Evolutionary conservation across 2,329 filamentous ascomycete species (phyloP).

Genomic region (Phialophora tarda): DNA sequence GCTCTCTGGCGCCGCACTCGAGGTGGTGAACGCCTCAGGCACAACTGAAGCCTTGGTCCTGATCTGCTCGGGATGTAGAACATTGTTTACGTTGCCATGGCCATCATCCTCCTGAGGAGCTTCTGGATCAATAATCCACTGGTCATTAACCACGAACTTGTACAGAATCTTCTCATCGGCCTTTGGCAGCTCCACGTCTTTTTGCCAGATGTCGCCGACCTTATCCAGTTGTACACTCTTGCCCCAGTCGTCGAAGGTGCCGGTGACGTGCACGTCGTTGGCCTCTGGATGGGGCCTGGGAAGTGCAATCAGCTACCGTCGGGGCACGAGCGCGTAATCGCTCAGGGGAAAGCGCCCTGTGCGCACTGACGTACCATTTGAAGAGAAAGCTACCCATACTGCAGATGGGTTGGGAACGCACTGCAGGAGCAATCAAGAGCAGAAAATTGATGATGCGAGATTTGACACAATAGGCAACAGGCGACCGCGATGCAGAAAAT

Average conservation of each 20-base stretch:
- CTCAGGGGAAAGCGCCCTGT: slow-evolving; percentile 21
- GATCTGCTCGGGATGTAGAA: slow-evolving; percentile 78
- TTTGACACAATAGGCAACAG: slow-evolving; percentile 31
- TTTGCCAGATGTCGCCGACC: slow-evolving; percentile 73
- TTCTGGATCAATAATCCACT: slow-evolving; percentile 82
- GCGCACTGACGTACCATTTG: slow-evolving; percentile 36
- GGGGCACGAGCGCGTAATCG: slow-evolving; percentile 1
- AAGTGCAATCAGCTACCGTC: slow-evolving; percentile 23
- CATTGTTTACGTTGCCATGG: slow-evolving; percentile 89
- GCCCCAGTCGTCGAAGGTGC: slow-evolving; percentile 92
- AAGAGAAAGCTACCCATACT: slow-evolving; percentile 40
- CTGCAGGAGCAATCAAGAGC: slow-evolving; percentile 12
- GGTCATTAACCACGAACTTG: slow-evolving; percentile 98
- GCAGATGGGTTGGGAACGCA: background rate
- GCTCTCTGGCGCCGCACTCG: slow-evolving; percentile 71
- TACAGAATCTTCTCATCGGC: slow-evolving; percentile 79
- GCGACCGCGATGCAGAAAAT: slow-evolving; percentile 42
- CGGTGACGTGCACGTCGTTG: slow-evolving; percentile 89
- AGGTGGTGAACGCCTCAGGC: slow-evolving; percentile 49
- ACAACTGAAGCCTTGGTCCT: slow-evolving; percentile 38
- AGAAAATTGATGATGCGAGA: slow-evolving; percentile 2
- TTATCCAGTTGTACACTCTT: slow-evolving; percentile 85
- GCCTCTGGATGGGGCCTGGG: slow-evolving; percentile 76
- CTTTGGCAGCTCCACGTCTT: slow-evolving; percentile 75
- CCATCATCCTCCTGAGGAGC: slow-evolving; percentile 82